Evolutionary conservation across 2,329 filamentous ascomycete genomes (phyloP).

Genomic region (Rhinocladiella mackenziei): DNA sequence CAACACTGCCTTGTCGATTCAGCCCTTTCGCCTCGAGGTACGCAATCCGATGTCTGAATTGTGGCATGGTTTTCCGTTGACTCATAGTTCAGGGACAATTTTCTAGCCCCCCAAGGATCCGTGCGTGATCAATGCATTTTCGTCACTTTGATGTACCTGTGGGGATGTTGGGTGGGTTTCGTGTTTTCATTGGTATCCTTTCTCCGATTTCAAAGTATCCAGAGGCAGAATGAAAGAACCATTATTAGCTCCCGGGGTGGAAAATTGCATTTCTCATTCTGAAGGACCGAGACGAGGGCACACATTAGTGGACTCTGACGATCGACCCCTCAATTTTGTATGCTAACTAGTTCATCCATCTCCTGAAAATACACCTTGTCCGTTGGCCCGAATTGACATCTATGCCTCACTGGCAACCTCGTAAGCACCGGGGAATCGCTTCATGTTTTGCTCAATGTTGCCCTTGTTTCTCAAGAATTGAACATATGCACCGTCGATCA

Average conservation of each 20-base stretch:
- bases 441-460: slow-evolving; percentile 78
- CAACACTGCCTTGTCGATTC: too few species aligned
- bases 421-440: slow-evolving; percentile 88
- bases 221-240: not conserved
- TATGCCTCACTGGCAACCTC: slow-evolving; percentile 46
- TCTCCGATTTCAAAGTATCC: not conserved
- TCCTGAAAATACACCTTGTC: slow-evolving; percentile 11
- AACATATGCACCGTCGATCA: slow-evolving; percentile 98
- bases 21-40: too few species aligned
- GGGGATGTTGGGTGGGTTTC: not conserved
- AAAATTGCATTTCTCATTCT: slow-evolving; percentile 7
- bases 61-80: slow-evolving; percentile 1
- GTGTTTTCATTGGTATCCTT: slow-evolving; percentile 1
- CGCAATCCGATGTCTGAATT: slow-evolving; percentile 8
- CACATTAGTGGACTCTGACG: not conserved
- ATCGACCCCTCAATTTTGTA: not conserved
- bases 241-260: not conserved
- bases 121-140: not conserved
- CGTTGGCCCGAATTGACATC: slow-evolving; percentile 22
- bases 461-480: slow-evolving; percentile 98
- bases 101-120: slow-evolving; percentile 1
- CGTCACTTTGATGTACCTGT: slow-evolving; percentile 3
- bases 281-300: not conserved
- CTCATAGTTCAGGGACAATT: not conserved
- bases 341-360: slow-evolving; percentile 10